Conservation (phyloP, 2,329 filamentous ascomycete genomes). For the Alternaria sp. region DNA sequence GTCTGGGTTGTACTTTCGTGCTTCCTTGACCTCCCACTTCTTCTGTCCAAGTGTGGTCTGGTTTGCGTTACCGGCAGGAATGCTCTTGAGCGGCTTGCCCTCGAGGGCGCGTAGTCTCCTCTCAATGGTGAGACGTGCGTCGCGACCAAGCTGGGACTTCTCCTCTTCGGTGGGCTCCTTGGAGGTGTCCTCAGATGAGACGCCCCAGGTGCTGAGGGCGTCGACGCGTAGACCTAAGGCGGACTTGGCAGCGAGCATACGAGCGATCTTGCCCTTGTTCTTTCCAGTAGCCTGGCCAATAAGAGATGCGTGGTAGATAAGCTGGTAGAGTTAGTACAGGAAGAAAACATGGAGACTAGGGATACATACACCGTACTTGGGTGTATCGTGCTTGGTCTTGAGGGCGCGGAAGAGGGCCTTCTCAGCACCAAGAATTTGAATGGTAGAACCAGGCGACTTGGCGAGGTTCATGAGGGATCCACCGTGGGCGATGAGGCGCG, state of each 20-base stretch:
- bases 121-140: slow-evolving; percentile 76
- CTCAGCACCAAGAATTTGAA: slow-evolving; percentile 97
- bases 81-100: slow-evolving; percentile 84
- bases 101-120: slow-evolving; percentile 79
- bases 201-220: slow-evolving; percentile 79
- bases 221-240: slow-evolving; percentile 93
- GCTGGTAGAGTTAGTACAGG: slow-evolving; percentile 54
- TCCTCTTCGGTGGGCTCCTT: slow-evolving; percentile 82
- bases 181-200: slow-evolving; percentile 61
- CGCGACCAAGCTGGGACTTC: slow-evolving; percentile 79
- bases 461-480: slow-evolving; percentile 94
- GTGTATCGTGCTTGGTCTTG: slow-evolving; percentile 99
- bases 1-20: slow-evolving; percentile 91
- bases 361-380: slow-evolving; percentile 78
- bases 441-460: slow-evolving; percentile 92
- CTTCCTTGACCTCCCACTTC: slow-evolving; percentile 93
- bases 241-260: slow-evolving; percentile 93
- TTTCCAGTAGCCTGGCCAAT: slow-evolving; percentile 96
- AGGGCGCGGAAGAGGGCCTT: slow-evolving; percentile 98
- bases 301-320: slow-evolving; percentile 74
- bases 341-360: slow-evolving; percentile 70
- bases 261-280: slow-evolving; percentile 99
- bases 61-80: slow-evolving; percentile 66
- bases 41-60: slow-evolving; percentile 53
- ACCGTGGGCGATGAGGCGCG: slow-evolving; percentile 91